Conservation (phyloP, 163 green algal species). For the Picocystis sp. region DNA sequence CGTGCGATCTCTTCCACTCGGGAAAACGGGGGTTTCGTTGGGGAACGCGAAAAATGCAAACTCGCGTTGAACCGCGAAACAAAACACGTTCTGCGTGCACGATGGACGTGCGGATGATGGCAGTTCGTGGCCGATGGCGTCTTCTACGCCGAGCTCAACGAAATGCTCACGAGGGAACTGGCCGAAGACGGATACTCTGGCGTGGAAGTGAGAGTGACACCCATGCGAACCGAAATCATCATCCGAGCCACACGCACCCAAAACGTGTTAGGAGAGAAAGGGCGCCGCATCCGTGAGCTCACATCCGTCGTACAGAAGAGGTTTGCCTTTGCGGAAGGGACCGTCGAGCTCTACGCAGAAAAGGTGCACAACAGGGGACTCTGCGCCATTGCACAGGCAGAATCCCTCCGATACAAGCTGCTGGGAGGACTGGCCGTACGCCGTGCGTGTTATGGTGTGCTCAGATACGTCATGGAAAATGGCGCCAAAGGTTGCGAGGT, state of each 20-base stretch:
- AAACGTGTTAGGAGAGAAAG: slow-evolving; percentile 95
- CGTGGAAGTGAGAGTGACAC: slow-evolving; percentile 94
- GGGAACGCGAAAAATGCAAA: no score
- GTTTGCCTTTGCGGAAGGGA: slow-evolving; percentile 87
- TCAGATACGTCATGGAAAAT: slow-evolving; percentile 98
- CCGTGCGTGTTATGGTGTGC: slow-evolving; percentile 95
- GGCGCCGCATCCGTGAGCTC: slow-evolving; percentile 93
- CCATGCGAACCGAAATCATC: slow-evolving; percentile 98
- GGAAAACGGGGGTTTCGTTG: no score
- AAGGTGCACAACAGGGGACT: slow-evolving; percentile 86
- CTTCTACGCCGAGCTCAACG: slow-evolving; percentile 99
- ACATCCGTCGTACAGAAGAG: slow-evolving; percentile 97
- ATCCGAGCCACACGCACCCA: slow-evolving; percentile 96
- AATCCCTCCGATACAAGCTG: slow-evolving; percentile 99
- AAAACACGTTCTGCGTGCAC: no score
- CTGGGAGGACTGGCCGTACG: slow-evolving; percentile 91
- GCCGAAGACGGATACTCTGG: slow-evolving; percentile 90
- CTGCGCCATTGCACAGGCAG: slow-evolving; percentile 92
- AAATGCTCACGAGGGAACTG: slow-evolving; percentile 91
- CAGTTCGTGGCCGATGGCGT: slow-evolving; percentile 96
- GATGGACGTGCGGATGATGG: not conserved
- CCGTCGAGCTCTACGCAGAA: slow-evolving; percentile 74
- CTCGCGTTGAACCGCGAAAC: no score
- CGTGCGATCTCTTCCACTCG: no score
- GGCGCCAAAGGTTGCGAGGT: slow-evolving; percentile 99